Conservation (phyloP, 2,329 filamentous ascomycete genomes). For the Exserohilum rostratum region DNA sequence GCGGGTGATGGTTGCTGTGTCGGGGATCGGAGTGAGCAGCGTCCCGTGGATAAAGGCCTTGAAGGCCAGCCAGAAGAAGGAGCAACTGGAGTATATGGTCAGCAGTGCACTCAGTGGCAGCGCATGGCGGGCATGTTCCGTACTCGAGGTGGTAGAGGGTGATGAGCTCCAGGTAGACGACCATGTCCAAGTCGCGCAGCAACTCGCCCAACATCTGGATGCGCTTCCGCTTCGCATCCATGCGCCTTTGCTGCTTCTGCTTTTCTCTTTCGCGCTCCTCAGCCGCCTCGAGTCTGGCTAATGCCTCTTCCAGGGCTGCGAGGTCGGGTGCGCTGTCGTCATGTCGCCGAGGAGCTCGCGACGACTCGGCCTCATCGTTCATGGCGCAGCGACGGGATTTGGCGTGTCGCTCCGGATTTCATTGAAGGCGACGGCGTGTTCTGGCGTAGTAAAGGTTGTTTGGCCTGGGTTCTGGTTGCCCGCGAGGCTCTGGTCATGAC, state of each 20-base stretch:
- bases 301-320: constrained; percentile 21
- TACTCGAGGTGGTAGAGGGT: constrained; percentile 69
- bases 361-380: constrained; percentile 49
- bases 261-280: constrained; percentile 28
- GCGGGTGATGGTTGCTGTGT: constrained; percentile 52
- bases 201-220: constrained; percentile 58
- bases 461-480: constrained; percentile 1
- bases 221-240: constrained; percentile 46
- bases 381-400: constrained; percentile 38
- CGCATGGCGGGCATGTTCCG: constrained; percentile 27
- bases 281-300: constrained; percentile 24
- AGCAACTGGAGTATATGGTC: constrained; percentile 54
- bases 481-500: constrained; percentile 11
- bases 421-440: constrained; percentile 32
- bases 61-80: constrained; percentile 61
- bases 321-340: constrained; percentile 19
- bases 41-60: constrained; percentile 63
- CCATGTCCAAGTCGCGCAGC: constrained; percentile 62
- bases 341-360: constrained; percentile 35
- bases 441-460: constrained; percentile 9
- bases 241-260: constrained; percentile 30
- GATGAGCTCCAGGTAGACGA: constrained; percentile 67
- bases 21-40: constrained; percentile 64
- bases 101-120: constrained; percentile 1
- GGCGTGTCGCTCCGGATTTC: constrained; percentile 22